Base-by-base conservation (phyloP, 2,329 filamentous ascomycete species). In the Decorospora gaudefroyi region DNA sequence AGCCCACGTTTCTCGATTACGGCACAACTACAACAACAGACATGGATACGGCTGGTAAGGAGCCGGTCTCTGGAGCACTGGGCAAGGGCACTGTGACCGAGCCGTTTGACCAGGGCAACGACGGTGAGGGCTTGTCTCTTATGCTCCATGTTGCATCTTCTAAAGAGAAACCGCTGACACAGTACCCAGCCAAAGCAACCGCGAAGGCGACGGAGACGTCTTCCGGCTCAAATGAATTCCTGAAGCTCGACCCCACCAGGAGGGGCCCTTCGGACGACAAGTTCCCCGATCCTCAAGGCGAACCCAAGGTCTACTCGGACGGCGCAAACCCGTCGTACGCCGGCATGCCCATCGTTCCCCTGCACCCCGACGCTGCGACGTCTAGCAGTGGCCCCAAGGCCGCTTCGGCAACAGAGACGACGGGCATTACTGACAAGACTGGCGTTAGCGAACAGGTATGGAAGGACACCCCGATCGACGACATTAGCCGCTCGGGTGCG, bases 51-150 rank as follows among this genome's bases (percentile, higher is more conserved):
- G 55, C 34, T 12, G 75, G 75, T 30, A 69, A 72, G 55, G 88
- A 95, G 71, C 89, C 89, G n/a, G 69, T 90, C 29, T 87, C 87
- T 13, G 89, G 89, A 15, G 74, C 81, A 39, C 74, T 78, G 42
- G 89, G 89, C 27, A 75, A 86, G 64, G 86, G 87, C 3, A 78
- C 78, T 13, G 77, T 76, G 27, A 82, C 80, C 7, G 85, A 92
- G 67, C 89, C 89, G 0, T 95, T 85, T 59, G 89, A 95, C 64
- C 82, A 83, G 46, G 89, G 89, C 35, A 93, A 93, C 13, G 40
- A 43, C 22, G 25, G 48, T 51, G 17, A 44, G 42, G 27, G 3
- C 10, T 17, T 9, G n/a, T 5, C 23, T 26, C 12, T 26, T 4
- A 17, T 10, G 8, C 17, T 2, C 10, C 13, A 15, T 44, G n/a